Base-by-base conservation (phyloP, 2,329 filamentous ascomycete genomes). In the Alternaria metachromatica region DNA sequence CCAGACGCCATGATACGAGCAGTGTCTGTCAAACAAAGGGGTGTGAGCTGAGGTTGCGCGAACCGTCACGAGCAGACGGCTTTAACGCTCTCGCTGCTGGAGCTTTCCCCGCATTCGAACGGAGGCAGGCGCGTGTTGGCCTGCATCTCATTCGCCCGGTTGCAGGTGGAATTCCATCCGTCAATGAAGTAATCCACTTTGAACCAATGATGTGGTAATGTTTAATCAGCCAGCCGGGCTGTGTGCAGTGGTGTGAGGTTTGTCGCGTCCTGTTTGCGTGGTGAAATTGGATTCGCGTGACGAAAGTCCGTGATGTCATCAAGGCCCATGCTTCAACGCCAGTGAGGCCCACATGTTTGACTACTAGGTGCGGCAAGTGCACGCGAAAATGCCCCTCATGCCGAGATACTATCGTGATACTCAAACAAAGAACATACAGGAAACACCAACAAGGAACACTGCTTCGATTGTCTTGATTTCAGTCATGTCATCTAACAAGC, bases 21-120 rank as follows among this genome's bases (percentile, higher is more conserved):
- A 13, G 55, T 30, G 20, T 20, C 44, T 30, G n/a, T 53, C 37
- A 28, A 54, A 53, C 21, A 64, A 55, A 51, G 44, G 20, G 37
- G 33, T 53, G 59, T 48, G 12, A 41, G 53, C 15, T 28, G 44
- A 23, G 55, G 45, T 58, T 21, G 51, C 46, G 57, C 59, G 20
- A 54, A 23, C 58, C n/a, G 56, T 57, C 50, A 23, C 25, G 18
- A 33, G 37, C 54, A 45, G 12, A 28, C 44, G 21, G 54, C 60
- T 67, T 65, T 69, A 69, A 65, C 54, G 37, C 11, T 43, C 45
- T 25, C 46, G 60, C 48, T 46, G 48, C 61, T 62, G 59, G 62
- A 68, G 65, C 65, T 68, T 72, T 73, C 71, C 71, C 71, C 71
- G 71, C 71, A 73, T 65, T 68, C 63, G 63, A 53, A 45, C 60